A percentile compares a stretch with the other conserved stretches of the same genome.
Evolutionary conservation across 371 early-diverging fungal species (phyloP).

Genomic region (Fennellomyces sp.): DNA sequence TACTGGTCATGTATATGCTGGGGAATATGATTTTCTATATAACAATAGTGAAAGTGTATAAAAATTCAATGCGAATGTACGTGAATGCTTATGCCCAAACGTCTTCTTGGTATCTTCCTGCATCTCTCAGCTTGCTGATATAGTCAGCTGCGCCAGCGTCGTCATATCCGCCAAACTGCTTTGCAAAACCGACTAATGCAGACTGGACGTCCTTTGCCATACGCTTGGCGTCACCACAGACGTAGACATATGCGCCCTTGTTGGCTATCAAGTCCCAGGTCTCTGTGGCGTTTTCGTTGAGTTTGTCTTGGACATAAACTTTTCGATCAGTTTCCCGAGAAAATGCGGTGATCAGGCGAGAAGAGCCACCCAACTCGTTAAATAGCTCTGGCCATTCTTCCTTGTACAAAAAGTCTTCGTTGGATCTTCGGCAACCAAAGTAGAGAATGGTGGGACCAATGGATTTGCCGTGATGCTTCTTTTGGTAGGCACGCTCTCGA

Average conservation of each 20-base stretch:
- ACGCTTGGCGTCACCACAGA: conserved; percentile 92
- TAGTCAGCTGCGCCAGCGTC: conserved; percentile 71
- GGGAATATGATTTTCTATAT: too few species aligned
- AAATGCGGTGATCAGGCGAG: conserved; percentile 78
- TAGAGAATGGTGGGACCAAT: conserved; percentile 86
- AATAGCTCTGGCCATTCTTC: conserved; percentile 75
- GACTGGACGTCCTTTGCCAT: conserved; percentile 91
- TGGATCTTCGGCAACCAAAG: conserved; percentile 84
- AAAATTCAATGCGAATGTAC: background rate
- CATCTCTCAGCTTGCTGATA: conserved; percentile 73
- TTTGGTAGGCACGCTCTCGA: conserved; percentile 76
- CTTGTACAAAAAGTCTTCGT: conserved; percentile 84
- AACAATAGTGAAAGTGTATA: too few species aligned
- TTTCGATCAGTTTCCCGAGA: conserved; percentile 77
- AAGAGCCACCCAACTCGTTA: conserved; percentile 47
- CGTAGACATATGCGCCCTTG: conserved; percentile 72
- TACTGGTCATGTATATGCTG: too few species aligned
- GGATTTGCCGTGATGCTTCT: conserved; percentile 35
- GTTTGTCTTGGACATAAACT: conserved; percentile 84
- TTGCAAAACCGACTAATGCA: conserved; percentile 68
- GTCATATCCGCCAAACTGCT: conserved; percentile 61
- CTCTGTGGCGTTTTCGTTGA: conserved; percentile 60
- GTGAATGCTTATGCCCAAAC: conserved; percentile 75
- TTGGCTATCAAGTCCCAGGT: conserved; percentile 73
- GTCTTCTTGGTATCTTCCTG: conserved; percentile 90